These are phyloP conservation scores for Penicillium sclerotigenum DNA, from an alignment of 2,329 filamentous ascomycete species.

Conservation along the genomic window DNA sequence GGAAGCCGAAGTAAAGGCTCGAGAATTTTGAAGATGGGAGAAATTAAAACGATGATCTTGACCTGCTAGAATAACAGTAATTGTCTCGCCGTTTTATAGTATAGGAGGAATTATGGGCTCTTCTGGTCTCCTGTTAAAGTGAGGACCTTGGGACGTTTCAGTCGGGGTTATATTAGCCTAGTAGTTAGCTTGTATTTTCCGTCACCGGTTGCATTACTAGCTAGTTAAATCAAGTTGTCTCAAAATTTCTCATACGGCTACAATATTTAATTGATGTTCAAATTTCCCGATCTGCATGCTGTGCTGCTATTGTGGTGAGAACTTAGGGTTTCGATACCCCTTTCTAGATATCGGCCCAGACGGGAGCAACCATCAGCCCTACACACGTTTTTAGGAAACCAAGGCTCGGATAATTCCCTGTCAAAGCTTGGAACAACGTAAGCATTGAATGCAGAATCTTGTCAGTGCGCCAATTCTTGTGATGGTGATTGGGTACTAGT, in stretches of 20 bases:
- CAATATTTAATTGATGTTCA: neutral
- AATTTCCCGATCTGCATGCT: too few species aligned
- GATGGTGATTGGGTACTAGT: conserved; percentile 12
- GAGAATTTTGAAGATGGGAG: neutral
- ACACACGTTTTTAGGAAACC: neutral
- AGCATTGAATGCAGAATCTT: conserved; percentile 2
- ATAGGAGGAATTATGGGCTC: too few species aligned
- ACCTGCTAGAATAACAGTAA: neutral
- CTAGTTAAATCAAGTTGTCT: neutral
- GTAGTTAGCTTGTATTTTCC: neutral
- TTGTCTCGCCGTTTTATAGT: conserved; percentile 4
- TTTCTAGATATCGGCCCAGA: neutral
- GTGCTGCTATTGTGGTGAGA: neutral
- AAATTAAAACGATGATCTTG: neutral
- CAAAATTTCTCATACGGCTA: fast-evolving
- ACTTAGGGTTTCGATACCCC: neutral
- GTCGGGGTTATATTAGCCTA: conserved; percentile 2
- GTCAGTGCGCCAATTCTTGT: neutral
- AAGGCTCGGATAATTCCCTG: conserved; percentile 1
- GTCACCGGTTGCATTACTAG: neutral
- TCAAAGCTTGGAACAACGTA: conserved; percentile 3
- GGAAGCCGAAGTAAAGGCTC: neutral
- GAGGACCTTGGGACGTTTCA: conserved; percentile 21
- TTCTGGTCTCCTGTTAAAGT: conserved; percentile 9
- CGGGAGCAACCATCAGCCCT: neutral